Evolutionary conservation across 2,329 filamentous ascomycete genomes (phyloP), one percentile per base, ranked within the genome.

Genomic region (Cytospora piceicola): DNA sequence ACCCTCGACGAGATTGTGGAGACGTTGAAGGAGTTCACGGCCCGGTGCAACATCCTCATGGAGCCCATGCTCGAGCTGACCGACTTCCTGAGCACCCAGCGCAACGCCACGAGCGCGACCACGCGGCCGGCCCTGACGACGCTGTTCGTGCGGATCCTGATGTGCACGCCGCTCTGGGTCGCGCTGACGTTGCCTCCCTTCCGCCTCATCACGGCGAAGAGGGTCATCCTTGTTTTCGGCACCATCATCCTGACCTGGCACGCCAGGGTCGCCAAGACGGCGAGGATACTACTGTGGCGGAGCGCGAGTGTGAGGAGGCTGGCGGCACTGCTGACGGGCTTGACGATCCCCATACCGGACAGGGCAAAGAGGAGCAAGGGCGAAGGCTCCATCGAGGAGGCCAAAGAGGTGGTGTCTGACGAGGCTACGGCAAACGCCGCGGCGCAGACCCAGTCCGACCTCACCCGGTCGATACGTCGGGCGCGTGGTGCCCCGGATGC

Each of bases 1-100:
- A 97, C 93, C 59, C 79, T 99, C 61, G 95, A 99, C 75, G 95
- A 99, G 79, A 99, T 99, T 67, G 91, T 99, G 64, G 94, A 98
- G 72, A 96, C 92, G 0, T 80, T 99, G 54, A 93, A 93, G 75
- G 88, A 93, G 70, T 92, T 99, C 71, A 98, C 94, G 0, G 91
- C 90, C 6, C 86, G 95, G 58, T 97, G 95, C 78, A 97, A 97
- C 76, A 90, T 97, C 61, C 81, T 99, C 22, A 84, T 98, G 60
- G 94, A 97, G 72, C 95, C 95, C 3, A 85, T 98, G 63, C 82
- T 97, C 54, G 88, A 91, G 69, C 83, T 98, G 75, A 97, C 94
- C 7, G 94, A 98, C 76, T 97, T 97, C 73, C 83, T 99, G 30
- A 95, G 92, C 67, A 96, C 93, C 0, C 93, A 97, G 75, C 86